These are phyloP conservation scores for Bromus sterilis DNA, from an alignment of 176 grass and related monocot genomes.

Conservation along the genomic window DNA sequence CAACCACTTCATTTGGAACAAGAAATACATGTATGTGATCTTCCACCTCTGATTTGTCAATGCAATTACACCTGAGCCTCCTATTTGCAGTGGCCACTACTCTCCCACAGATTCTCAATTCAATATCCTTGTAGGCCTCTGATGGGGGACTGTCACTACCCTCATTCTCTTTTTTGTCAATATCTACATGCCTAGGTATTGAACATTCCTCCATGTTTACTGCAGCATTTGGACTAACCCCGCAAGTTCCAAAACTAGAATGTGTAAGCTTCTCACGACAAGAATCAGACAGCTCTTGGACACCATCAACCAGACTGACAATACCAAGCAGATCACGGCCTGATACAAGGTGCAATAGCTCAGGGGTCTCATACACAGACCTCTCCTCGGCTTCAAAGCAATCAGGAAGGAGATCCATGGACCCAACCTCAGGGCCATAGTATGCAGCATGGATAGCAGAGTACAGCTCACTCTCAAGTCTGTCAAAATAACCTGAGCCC, in stretches of 20 bases:
- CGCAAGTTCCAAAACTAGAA: not conserved
- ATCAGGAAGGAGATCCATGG: constrained; percentile 80
- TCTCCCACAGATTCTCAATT: constrained; percentile 71
- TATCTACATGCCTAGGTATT: constrained; percentile 3
- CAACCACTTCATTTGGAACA: constrained; percentile 30
- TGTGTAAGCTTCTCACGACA: constrained; percentile 38
- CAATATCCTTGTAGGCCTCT: constrained; percentile 73
- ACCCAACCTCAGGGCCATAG: constrained; percentile 64
- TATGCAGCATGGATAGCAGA: constrained; percentile 74
- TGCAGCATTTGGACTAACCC: constrained; percentile 12
- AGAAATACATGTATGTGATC: constrained; percentile 97
- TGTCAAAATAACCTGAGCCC: constrained; percentile 67
- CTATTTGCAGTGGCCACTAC: constrained; percentile 70
- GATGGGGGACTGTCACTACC: constrained; percentile 14
- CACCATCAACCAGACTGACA: constrained; percentile 45
- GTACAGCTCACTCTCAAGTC: constrained; percentile 87
- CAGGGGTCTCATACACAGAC: constrained; percentile 65
- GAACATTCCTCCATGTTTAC: constrained; percentile 6
- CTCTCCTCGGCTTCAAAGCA: constrained; percentile 96
- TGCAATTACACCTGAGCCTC: constrained; percentile 54
- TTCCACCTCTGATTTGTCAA: constrained; percentile 29
- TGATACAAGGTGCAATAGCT: constrained; percentile 88
- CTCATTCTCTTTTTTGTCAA: constrained; percentile 15
- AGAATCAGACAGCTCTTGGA: constrained; percentile 37
- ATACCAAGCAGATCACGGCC: constrained; percentile 89